Percentiles rank a stretch among this genome's conserved stretches.
Evolutionary conservation across 306 rosid species (phyloP).

Genomic region (Trifolium dubium): DNA sequence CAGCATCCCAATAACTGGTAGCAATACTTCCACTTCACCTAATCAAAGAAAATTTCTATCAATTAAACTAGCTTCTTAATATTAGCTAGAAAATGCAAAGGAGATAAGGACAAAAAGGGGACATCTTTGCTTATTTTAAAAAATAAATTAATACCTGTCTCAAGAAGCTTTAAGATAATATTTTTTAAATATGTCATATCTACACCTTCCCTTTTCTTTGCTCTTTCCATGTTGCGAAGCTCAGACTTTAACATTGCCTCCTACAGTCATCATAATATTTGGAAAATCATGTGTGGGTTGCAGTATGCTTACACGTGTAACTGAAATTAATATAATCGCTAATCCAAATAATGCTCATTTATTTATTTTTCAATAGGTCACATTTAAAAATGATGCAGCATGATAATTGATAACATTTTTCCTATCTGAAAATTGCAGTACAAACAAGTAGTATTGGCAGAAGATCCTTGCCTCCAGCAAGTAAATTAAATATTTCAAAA

Average conservation of each 20-base stretch:
- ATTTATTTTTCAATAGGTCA: conserved; percentile 8
- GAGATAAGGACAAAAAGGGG: conserved; percentile 17
- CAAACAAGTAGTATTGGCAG: conserved; percentile 20
- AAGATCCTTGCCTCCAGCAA: conserved; percentile 12
- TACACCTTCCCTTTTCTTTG: conserved; percentile 92
- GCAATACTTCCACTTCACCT: conserved; percentile 97
- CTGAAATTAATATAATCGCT: conserved; percentile 13
- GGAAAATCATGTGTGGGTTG: conserved; percentile 31
- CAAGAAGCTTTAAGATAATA: conserved; percentile 93
- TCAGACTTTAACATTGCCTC: conserved; percentile 84
- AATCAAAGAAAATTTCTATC: conserved; percentile 30
- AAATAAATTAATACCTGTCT: conserved; percentile 69
- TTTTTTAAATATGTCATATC: conserved; percentile 96
- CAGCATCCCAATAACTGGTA: conserved; percentile 95
- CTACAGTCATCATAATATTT: conserved; percentile 52
- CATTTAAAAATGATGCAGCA: conserved; percentile 9
- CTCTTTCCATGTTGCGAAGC: conserved; percentile 81
- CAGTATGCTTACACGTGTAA: not conserved
- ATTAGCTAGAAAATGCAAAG: conserved; percentile 24
- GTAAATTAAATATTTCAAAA: conserved; percentile 3
- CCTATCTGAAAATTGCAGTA: conserved; percentile 10
- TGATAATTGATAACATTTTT: conserved; percentile 16
- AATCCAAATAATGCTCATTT: conserved; percentile 7
- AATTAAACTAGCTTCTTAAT: conserved; percentile 26
- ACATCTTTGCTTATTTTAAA: conserved; percentile 12